Conservation (phyloP, 306 rosid species). For the Arachis stenosperma region DNA sequence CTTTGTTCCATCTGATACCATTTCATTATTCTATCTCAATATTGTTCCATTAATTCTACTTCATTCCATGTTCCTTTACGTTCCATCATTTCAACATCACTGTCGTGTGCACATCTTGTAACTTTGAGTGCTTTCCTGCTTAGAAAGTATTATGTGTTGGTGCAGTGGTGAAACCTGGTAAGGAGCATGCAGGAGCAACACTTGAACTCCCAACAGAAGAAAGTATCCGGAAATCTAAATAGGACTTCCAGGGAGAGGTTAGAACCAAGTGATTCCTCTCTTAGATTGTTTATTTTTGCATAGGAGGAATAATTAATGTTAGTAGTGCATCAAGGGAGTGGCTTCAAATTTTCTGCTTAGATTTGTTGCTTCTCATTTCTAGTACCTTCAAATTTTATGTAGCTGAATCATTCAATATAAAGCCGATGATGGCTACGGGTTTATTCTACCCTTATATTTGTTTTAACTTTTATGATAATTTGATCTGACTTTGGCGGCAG, state of each 20-base stretch:
- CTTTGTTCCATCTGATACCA: too few relatives aligned
- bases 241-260: slow-evolving; percentile 37
- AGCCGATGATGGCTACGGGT: slow-evolving; percentile 5
- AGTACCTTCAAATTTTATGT: slow-evolving; percentile 19
- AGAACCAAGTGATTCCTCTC: slow-evolving; percentile 16
- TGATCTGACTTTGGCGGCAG: background rate
- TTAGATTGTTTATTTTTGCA: slow-evolving; percentile 31
- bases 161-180: slow-evolving; percentile 76
- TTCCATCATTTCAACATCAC: background rate
- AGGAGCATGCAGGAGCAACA: slow-evolving; percentile 87
- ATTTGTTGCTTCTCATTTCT: slow-evolving; percentile 18
- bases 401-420: slow-evolving; percentile 11
- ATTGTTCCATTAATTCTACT: background rate
- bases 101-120: background rate
- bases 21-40: too few relatives aligned
- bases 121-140: background rate
- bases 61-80: background rate
- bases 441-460: slow-evolving; percentile 33
- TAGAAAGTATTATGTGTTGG: background rate
- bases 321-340: slow-evolving; percentile 19
- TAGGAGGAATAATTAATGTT: slow-evolving; percentile 31
- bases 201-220: slow-evolving; percentile 91
- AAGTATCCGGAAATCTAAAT: slow-evolving; percentile 39
- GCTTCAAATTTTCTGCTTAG: slow-evolving; percentile 29
- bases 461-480: slow-evolving; percentile 10